Conservation (phyloP, 371 early-diverging fungal species). For the Mucor mucedo region DNA sequence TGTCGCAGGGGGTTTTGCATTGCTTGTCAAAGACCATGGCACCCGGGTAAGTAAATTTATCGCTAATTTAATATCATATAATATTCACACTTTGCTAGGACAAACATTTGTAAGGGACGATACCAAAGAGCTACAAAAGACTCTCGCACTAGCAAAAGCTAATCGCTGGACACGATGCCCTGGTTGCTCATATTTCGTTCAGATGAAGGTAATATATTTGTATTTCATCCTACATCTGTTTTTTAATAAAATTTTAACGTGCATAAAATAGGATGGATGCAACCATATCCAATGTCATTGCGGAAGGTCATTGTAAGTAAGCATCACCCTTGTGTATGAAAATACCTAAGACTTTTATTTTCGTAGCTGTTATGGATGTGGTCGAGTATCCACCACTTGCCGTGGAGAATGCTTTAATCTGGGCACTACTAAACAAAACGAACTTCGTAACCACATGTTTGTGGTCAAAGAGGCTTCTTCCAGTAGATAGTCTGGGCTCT, state of each 20-base stretch:
- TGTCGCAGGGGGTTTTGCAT: conserved; percentile 28
- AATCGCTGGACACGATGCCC: conserved; percentile 25
- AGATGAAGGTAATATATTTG: conserved; percentile 13
- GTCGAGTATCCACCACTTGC: neutral
- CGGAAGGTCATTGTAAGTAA: neutral
- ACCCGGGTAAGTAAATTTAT: conserved; percentile 7
- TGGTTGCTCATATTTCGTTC: conserved; percentile 15
- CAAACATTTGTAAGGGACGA: conserved; percentile 16
- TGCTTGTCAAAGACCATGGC: conserved; percentile 15
- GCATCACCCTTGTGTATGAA: neutral
- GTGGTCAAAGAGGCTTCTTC: neutral
- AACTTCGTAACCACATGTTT: neutral
- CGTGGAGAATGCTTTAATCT: neutral
- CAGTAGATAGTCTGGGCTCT: no score
- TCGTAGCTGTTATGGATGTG: conserved; percentile 3
- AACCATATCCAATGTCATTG: neutral
- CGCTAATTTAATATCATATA: conserved; percentile 1
- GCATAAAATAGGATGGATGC: conserved; percentile 17
- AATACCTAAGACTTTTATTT: neutral
- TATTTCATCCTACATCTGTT: neutral
- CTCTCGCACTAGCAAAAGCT: conserved; percentile 10
- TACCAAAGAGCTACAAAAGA: conserved; percentile 3
- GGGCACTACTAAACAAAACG: neutral
- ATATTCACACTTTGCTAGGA: conserved; percentile 9
- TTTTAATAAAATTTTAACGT: neutral